Conservation (phyloP, 2,329 filamentous ascomycete species). For the Fusarium tupiense region DNA sequence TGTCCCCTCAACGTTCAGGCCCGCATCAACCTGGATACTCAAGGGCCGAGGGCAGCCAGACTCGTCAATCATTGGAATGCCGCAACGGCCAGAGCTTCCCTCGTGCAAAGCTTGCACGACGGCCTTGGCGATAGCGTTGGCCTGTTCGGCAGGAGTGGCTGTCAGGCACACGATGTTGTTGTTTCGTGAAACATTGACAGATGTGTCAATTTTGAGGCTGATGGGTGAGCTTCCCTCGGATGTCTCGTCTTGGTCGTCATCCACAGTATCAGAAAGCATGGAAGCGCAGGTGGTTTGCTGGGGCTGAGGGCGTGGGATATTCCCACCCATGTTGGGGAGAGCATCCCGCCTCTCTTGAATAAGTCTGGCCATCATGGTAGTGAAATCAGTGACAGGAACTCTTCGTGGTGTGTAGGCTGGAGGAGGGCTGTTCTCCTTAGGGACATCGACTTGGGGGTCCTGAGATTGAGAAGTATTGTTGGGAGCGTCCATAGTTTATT, state of each 20-base stretch:
- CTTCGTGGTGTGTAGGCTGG: conserved; percentile 45
- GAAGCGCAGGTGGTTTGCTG: conserved; percentile 9
- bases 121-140: conserved; percentile 55
- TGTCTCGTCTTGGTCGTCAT: conserved; percentile 34
- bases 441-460: conserved; percentile 15
- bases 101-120: conserved; percentile 57
- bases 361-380: conserved; percentile 25
- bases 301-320: conserved; percentile 5
- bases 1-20: conserved; percentile 55
- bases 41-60: conserved; percentile 55
- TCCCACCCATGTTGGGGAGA: conserved; percentile 7
- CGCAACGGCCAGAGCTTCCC: conserved; percentile 51
- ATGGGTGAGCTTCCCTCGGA: conserved; percentile 51
- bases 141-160: conserved; percentile 51
- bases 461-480: conserved; percentile 27
- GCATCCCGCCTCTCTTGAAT: conserved; percentile 21
- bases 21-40: conserved; percentile 56
- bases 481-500: conserved; percentile 28
- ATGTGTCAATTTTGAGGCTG: conserved; percentile 58
- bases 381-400: conserved; percentile 17
- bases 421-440: conserved; percentile 43
- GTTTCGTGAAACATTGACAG: conserved; percentile 57
- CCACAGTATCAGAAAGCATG: conserved; percentile 1
- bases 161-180: conserved; percentile 60
- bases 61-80: conserved; percentile 59